Base-by-base conservation (phyloP, 1,284 basidiomycete genomes). In the Sanghuangporus weigelae region DNA sequence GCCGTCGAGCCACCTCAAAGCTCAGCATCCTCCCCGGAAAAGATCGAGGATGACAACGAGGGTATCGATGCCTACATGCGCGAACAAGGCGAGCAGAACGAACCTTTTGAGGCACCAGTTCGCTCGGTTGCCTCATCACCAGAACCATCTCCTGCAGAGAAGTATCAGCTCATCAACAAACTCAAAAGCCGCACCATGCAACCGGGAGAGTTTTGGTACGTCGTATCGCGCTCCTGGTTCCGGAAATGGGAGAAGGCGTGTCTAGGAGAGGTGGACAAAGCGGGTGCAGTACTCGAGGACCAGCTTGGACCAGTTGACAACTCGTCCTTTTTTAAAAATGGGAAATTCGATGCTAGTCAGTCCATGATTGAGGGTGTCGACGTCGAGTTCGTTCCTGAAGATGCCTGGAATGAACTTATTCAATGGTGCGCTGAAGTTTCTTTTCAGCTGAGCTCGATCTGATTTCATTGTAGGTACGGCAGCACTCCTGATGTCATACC, bases 251-350 rank as follows among this genome's bases (percentile, higher is more conserved):
- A 81, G 66, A 83, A 83, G 67, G 90, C 89, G 7, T 89, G 86
- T 70, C 80, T 82, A 0, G 87, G 88, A 31, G 75, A 83, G 66
- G 73, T 80, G 21, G 84, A 86, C 76, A 93, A 92, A 74, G 83
- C 81, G 59, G 89, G 86, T 26, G 73, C 78, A 3, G 71, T 89
- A 26, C 75, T 79, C 39, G 86, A 89, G 73, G 75, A 80, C 46
- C 81, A 89, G 65, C 72, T 94, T 55, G 88, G 89, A 14, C 83
- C 90, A 36, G 85, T 95, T 60, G 84, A 94, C 73, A 95, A 93
- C 72, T 76, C 84, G 14, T 69, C 75, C 14, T 79, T 96, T 50
- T 73, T 89, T 59, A 84, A 76, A 16, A 77, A 80, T 57, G 83
- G 82, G 35, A 79, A 81, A 63, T 78, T 89, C 64, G 73, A 75